Conservation (phyloP, 768 basidiomycete genomes). For the Porpolomopsis calyptriformis region DNA sequence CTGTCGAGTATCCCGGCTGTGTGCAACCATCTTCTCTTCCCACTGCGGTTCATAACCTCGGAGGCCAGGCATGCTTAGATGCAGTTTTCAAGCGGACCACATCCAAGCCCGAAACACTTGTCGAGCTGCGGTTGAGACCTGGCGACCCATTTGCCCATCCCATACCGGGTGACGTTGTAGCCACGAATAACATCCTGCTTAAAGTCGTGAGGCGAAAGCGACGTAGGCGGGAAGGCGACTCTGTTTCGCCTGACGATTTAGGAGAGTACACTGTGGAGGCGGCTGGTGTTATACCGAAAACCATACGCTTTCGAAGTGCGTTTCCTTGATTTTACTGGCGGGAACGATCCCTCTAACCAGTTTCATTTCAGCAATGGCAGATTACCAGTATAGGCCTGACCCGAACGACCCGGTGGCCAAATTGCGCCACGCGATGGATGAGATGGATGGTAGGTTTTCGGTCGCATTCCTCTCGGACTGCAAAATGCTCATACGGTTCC, state of each 20-base stretch:
- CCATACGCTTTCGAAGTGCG: conserved; percentile 80
- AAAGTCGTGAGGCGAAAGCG: conserved; percentile 71
- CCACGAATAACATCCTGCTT: conserved; percentile 72
- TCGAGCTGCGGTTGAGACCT: conserved; percentile 71
- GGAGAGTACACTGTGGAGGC: conserved; percentile 72
- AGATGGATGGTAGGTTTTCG: conserved; percentile 64
- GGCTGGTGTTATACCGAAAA: conserved; percentile 68
- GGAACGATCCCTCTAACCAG: too few species aligned
- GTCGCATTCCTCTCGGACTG: not conserved
- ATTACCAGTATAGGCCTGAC: conserved; percentile 81
- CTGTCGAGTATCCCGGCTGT: conserved; percentile 88
- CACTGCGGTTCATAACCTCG: conserved; percentile 52
- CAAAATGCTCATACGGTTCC: not conserved
- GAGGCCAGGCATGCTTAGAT: conserved; percentile 62
- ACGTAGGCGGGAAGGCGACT: conserved; percentile 24
- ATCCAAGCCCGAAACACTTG: conserved; percentile 47
- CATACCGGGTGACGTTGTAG: conserved; percentile 67
- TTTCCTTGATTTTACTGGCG: not conserved
- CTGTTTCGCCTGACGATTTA: conserved; percentile 21
- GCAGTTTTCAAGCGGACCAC: conserved; percentile 64
- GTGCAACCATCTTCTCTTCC: conserved; percentile 53
- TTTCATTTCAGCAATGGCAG: conserved; percentile 74
- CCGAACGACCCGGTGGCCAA: conserved; percentile 57
- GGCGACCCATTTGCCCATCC: conserved; percentile 76
- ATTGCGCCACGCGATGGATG: conserved; percentile 63